Evolutionary conservation across 768 basidiomycete species (phyloP).

Genomic region (Auriscalpium vulgare): DNA sequence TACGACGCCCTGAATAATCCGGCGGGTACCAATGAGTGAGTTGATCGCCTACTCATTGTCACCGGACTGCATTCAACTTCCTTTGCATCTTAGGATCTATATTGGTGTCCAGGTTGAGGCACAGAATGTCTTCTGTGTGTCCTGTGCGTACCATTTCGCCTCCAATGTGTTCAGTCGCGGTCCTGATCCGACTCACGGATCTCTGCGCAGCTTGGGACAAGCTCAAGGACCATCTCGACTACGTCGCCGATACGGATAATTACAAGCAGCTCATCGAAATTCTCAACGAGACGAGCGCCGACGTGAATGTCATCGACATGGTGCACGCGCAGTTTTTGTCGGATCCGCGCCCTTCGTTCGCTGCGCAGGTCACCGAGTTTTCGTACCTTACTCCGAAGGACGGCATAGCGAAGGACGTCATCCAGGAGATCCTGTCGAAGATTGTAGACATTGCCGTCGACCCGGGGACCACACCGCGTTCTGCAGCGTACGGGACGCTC

Average conservation of each 20-base stretch:
- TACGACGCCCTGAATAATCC: background rate
- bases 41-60: background rate
- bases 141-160: background rate
- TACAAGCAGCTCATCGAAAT: background rate
- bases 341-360: background rate
- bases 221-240: background rate
- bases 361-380: background rate
- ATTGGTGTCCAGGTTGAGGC: background rate
- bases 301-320: background rate
- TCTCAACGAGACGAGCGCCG: background rate
- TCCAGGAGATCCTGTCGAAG: background rate
- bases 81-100: background rate
- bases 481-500: background rate
- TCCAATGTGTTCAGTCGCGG: background rate
- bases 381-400: background rate
- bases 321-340: background rate
- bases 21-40: background rate
- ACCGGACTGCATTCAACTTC: background rate
- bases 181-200: background rate
- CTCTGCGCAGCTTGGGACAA: background rate
- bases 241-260: background rate
- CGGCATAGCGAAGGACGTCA: background rate
- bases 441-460: background rate
- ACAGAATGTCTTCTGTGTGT: background rate
- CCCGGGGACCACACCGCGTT: background rate